These are phyloP conservation scores for Saussurea involucrata DNA, from an alignment of 129 eudicot genomes.

Conservation along the genomic window DNA sequence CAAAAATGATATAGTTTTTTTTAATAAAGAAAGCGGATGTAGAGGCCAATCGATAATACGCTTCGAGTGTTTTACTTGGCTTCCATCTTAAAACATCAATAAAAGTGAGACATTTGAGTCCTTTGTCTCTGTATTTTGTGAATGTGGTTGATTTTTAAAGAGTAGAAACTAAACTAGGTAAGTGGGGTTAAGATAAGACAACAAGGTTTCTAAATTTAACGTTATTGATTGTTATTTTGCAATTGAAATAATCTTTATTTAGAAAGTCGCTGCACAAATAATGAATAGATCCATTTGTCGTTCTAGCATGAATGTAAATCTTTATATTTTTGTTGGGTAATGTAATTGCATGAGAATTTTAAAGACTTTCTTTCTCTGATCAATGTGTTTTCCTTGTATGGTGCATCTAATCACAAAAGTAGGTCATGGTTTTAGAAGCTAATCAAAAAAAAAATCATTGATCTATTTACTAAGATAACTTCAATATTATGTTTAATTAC, in stretches of 20 bases:
- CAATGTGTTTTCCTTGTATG: slow-evolving; percentile 5
- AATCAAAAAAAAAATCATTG: not conserved
- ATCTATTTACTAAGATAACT: not conserved
- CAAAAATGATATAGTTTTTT: not conserved
- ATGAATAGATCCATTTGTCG: not conserved
- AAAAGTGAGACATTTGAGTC: not conserved
- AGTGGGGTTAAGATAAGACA: not conserved
- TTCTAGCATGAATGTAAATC: not conserved
- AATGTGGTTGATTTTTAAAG: not conserved
- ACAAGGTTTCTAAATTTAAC: not conserved
- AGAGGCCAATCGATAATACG: not conserved
- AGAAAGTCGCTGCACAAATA: not conserved
- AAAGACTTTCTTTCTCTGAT: not conserved
- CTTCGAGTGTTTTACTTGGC: not conserved
- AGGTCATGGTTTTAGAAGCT: slow-evolving; percentile 3
- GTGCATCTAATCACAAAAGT: not conserved
- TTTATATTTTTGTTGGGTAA: not conserved
- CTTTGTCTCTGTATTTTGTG: not conserved
- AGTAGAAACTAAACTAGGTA: not conserved
- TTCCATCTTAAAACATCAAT: not conserved
- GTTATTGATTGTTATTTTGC: not conserved
- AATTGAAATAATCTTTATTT: not conserved
- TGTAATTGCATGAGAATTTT: not conserved
- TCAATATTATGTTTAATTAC: not conserved
- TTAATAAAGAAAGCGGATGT: not conserved